Evolutionary conservation across 23 red algal genomes (phyloP).

Genomic region (Gracilariopsis chorda): DNA sequence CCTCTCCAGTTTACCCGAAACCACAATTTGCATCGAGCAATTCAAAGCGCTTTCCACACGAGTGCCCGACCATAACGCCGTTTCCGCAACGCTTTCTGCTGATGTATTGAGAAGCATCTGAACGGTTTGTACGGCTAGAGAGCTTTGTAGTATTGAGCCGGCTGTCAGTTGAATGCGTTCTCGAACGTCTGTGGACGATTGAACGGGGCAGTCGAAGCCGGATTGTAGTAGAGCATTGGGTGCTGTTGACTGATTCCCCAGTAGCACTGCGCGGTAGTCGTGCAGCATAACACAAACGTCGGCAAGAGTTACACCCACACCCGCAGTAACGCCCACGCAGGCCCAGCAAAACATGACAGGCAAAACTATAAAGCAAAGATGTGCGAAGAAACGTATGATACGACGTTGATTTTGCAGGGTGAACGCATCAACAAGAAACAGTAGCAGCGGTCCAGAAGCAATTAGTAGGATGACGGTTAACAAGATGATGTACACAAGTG

Average conservation of each 20-base stretch:
- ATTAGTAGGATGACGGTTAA: conserved; percentile 32
- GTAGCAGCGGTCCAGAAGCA: conserved; percentile 15
- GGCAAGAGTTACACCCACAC: conserved; percentile 11
- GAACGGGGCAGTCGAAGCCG: conserved; percentile 16
- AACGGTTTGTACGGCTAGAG: conserved; percentile 1
- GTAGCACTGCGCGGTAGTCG: conserved; percentile 34
- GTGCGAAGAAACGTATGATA: not conserved
- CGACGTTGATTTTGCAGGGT: conserved; percentile 2
- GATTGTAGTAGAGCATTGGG: conserved; percentile 29
- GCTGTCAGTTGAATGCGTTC: conserved; percentile 28
- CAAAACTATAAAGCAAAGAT: conserved; percentile 26
- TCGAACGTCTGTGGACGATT: not conserved
- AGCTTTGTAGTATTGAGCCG: conserved; percentile 24
- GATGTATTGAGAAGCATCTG: conserved; percentile 23
- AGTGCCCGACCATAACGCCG: conserved; percentile 3
- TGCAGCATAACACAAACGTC: conserved; percentile 46
- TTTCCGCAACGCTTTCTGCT: conserved; percentile 20
- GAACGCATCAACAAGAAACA: conserved; percentile 23
- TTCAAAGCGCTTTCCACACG: not conserved
- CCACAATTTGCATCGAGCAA: conserved; percentile 32
- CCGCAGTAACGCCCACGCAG: conserved; percentile 44
- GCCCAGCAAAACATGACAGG: conserved; percentile 44
- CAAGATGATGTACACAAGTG: conserved; percentile 13
- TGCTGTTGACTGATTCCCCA: not conserved
- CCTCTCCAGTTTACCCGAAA: conserved; percentile 43